These are phyloP conservation scores for Rosellinia necatrix DNA, from an alignment of 2,329 filamentous ascomycete genomes.

Conservation along the genomic window DNA sequence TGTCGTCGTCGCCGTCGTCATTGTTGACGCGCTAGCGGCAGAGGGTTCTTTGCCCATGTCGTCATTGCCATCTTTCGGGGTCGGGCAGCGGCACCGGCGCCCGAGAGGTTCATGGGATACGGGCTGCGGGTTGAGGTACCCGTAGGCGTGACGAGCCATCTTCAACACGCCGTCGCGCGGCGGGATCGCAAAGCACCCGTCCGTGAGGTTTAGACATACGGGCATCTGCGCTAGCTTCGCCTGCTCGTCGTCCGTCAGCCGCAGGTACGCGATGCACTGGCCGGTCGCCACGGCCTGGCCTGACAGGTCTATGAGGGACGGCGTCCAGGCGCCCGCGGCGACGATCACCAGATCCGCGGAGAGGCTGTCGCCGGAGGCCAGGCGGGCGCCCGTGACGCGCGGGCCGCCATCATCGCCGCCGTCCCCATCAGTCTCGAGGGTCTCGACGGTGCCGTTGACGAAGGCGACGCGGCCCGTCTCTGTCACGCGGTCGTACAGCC, in stretches of 20 bases:
- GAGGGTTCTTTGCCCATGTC: background rate
- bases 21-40: background rate
- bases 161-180: slow-evolving; percentile 67
- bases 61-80: background rate
- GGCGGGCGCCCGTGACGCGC: slow-evolving; percentile 61
- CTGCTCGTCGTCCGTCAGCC: slow-evolving; percentile 74
- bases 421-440: slow-evolving; percentile 39
- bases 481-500: slow-evolving; percentile 60
- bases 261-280: slow-evolving; percentile 78
- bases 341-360: slow-evolving; percentile 75
- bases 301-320: slow-evolving; percentile 74
- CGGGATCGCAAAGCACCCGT: slow-evolving; percentile 76
- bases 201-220: slow-evolving; percentile 72
- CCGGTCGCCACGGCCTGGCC: slow-evolving; percentile 80
- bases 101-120: slow-evolving; percentile 38
- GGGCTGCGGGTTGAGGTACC: slow-evolving; percentile 62
- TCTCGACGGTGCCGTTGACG: slow-evolving; percentile 53
- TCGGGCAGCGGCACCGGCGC: background rate
- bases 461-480: slow-evolving; percentile 61
- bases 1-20: no score
- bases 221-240: slow-evolving; percentile 66
- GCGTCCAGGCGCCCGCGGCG: slow-evolving; percentile 87
- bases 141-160: slow-evolving; percentile 70
- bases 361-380: slow-evolving; percentile 54
- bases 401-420: slow-evolving; percentile 42